Percentiles rank a stretch among this genome's conserved stretches.
Conservation (phyloP, 306 rosid species). For the Corylus heterophylla region DNA sequence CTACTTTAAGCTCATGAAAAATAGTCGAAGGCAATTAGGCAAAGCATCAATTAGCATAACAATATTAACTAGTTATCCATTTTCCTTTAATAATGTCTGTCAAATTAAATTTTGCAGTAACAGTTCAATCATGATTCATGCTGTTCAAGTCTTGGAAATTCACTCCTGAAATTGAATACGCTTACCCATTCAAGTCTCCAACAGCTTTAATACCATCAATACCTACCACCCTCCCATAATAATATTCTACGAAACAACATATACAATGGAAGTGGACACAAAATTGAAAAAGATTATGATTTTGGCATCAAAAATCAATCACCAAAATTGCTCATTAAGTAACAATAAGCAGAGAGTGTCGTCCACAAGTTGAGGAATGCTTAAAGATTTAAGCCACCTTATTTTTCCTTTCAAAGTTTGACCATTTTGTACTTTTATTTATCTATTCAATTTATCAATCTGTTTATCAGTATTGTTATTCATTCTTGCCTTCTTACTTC, state of each 20-base stretch:
- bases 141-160: no score
- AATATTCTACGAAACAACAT: background rate
- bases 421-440: background rate
- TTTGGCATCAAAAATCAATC: background rate
- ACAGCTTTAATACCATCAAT: background rate
- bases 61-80: no score
- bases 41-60: no score
- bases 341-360: background rate
- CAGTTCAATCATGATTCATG: no score
- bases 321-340: background rate
- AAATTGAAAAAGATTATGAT: background rate
- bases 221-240: background rate
- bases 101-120: no score
- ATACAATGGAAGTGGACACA: background rate
- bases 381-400: background rate
- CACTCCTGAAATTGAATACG: background rate
- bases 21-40: no score
- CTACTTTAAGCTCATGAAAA: no score
- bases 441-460: background rate
- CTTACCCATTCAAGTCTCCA: background rate
- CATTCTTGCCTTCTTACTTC: background rate
- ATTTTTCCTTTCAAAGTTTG: background rate
- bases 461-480: background rate
- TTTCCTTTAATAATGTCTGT: no score
- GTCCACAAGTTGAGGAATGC: background rate